Evolutionary conservation across 306 rosid species (phyloP).

Genomic region (Prunus fruticosa): DNA sequence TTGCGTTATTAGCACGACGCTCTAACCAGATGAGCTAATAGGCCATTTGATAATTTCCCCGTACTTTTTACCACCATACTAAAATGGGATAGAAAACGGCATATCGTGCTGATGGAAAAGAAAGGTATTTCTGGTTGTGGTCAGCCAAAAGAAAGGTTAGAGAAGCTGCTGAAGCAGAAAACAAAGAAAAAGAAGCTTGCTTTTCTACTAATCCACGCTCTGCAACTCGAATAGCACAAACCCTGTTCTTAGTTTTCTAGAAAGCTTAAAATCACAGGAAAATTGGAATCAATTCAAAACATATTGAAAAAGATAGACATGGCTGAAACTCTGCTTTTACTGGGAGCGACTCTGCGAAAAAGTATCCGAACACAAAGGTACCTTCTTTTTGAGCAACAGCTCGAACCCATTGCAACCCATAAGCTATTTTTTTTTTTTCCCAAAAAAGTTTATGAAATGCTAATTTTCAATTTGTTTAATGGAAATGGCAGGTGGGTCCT

Average conservation of each 20-base stretch:
- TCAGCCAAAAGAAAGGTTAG: neutral
- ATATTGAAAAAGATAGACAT: neutral
- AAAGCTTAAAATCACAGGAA: neutral
- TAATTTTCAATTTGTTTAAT: neutral
- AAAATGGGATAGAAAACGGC: neutral
- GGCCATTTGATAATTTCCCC: rapidly evolving
- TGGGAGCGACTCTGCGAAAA: constrained; percentile 64
- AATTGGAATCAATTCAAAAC: neutral
- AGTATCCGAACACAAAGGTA: constrained; percentile 63
- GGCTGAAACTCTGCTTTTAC: constrained; percentile 24
- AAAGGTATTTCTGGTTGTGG: too few relatives aligned
- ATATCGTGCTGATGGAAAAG: neutral
- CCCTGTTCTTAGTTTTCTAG: neutral
- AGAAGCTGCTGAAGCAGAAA: neutral
- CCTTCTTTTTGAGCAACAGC: neutral
- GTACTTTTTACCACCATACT: rapidly evolving
- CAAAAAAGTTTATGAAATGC: neutral
- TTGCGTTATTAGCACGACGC: too few relatives aligned
- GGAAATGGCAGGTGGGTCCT: constrained; percentile 39
- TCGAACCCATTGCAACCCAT: too few relatives aligned
- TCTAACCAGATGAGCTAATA: too few relatives aligned
- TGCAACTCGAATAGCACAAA: neutral
- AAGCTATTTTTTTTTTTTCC: too few relatives aligned
- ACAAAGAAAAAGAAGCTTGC: too few relatives aligned
- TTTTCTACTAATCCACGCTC: neutral